These are phyloP conservation scores for Claviceps digitariae DNA, from an alignment of 2,329 filamentous ascomycete genomes.

Conservation along the genomic window DNA sequence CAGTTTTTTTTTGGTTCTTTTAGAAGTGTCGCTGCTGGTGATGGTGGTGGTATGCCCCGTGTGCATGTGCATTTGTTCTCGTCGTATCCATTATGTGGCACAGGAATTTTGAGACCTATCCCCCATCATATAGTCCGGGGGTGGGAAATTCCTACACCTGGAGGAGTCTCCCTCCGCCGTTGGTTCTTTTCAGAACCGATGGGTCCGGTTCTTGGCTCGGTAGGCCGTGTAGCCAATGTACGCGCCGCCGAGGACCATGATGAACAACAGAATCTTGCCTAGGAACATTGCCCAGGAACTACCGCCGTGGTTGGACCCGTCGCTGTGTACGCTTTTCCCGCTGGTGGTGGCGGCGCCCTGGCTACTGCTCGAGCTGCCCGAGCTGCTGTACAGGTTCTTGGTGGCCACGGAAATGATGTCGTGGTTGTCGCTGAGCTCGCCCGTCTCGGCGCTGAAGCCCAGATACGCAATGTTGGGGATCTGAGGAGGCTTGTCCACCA, in stretches of 20 bases:
- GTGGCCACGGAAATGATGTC: constrained; percentile 82
- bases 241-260: constrained; percentile 52
- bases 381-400: constrained; percentile 70
- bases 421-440: constrained; percentile 94
- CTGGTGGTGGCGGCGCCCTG: constrained; percentile 23
- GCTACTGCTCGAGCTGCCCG: constrained; percentile 22
- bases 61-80: neutral
- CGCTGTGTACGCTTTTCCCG: constrained; percentile 18
- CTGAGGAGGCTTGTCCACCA: constrained; percentile 53
- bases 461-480: constrained; percentile 68
- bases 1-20: neutral
- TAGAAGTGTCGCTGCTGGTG: neutral
- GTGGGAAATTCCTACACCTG: neutral
- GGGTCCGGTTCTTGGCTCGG: constrained; percentile 49
- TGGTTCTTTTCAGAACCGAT: constrained; percentile 34
- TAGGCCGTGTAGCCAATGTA: constrained; percentile 84
- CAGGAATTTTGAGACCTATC: neutral
- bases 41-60: neutral
- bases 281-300: constrained; percentile 52
- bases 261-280: constrained; percentile 70
- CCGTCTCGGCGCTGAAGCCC: constrained; percentile 77
- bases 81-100: neutral
- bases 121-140: neutral
- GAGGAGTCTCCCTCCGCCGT: too few relatives aligned
- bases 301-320: constrained; percentile 25